Base-by-base conservation (phyloP, 768 basidiomycete species). In the Mycena vitilis region DNA sequence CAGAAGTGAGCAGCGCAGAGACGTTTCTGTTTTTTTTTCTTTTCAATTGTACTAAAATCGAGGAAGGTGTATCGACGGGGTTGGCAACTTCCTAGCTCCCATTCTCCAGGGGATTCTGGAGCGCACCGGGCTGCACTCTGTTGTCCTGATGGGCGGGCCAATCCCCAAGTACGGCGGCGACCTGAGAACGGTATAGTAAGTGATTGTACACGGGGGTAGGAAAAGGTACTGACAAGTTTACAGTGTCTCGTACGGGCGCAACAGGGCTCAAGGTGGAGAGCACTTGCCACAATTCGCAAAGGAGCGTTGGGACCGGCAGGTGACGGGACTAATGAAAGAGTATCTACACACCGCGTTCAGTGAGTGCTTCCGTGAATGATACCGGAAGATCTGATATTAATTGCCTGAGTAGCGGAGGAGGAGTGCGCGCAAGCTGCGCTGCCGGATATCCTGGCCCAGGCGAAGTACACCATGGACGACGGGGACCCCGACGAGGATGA, bases 21-120 rank as follows among this genome's bases (percentile, higher is more conserved):
- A 30, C 30, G 30, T 30, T 30, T 30, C 30, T 30, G 30, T 30
- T 30, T 30, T 30, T 30, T 30, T 30, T 8, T 36, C 30, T 12
- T 36, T 30, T 13, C 1, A 6, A 42, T 42, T 42, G 40, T 11
- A 42, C 16, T 11, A 42, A 42, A 42, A 42, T 42, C 40, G 16
- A 42, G 12, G 40, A 30, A 55, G 53, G 20, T 55, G 53, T 55
- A 55, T 55, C n/a, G 53, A 55, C 53, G 53, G 15, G 18, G 53
- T 38, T 10, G 53, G 53, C 10, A n/a, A 37, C 10, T 55, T 55
- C 20, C 53, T 55, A 12, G 53, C 18, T 6, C 53, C 53, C 18
- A 55, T 55, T 16, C 53, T 55, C 18, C 53, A n/a, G 53, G 53
- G 53, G 30, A 36, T 55, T 18, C 37, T 38, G 7, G 53, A 55